A percentile compares a stretch with the other conserved stretches of the same genome.
Evolutionary conservation across 768 basidiomycete species (phyloP).

Genomic region (Trametes maxima): DNA sequence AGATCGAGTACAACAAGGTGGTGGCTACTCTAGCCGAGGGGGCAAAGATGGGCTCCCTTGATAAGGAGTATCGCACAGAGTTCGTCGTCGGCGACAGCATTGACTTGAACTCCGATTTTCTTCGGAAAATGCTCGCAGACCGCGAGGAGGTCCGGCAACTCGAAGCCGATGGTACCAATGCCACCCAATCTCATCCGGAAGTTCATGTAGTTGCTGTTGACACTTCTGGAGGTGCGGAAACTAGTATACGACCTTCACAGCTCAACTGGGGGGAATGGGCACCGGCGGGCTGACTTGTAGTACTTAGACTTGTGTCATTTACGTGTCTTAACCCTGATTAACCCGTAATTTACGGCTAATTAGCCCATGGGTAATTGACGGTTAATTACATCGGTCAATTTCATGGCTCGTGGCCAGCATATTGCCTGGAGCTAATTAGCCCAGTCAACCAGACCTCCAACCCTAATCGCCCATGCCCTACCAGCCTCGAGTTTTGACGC

Average conservation of each 20-base stretch:
- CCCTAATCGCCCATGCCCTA: background rate
- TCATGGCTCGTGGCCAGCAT: background rate
- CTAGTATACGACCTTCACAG: no score
- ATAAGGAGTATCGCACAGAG: background rate
- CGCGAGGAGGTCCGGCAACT: background rate
- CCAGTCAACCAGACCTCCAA: background rate
- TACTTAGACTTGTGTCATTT: background rate
- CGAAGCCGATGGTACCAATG: background rate
- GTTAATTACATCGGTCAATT: background rate
- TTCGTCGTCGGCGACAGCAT: background rate
- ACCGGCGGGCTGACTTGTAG: background rate
- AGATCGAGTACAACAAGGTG: background rate
- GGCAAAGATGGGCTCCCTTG: background rate
- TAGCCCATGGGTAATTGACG: no score
- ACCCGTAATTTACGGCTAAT: background rate
- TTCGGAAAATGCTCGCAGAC: background rate
- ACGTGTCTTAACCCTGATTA: background rate
- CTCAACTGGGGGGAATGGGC: background rate
- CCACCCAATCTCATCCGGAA: no score
- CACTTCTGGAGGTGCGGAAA: background rate
- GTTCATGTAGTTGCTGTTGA: background rate
- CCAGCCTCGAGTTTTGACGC: conserved; percentile 54
- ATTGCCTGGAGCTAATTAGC: background rate
- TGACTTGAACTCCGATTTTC: background rate
- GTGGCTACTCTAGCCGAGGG: background rate